These are phyloP conservation scores for Magnaporthales sp. DNA, from an alignment of 2,329 filamentous ascomycete species.

Conservation along the genomic window DNA sequence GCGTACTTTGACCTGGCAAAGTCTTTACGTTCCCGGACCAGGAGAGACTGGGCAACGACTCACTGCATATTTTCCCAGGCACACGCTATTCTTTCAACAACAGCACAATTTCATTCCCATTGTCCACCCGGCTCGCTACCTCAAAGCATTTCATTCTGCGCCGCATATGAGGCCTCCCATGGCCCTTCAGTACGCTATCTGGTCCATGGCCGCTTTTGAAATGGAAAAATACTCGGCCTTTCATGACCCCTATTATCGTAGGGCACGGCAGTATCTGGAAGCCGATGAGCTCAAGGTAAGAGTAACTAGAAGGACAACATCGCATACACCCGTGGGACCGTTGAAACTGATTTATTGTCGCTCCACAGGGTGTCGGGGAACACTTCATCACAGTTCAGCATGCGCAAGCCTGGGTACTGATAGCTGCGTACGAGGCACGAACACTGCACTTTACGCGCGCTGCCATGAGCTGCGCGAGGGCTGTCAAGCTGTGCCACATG, in stretches of 20 bases:
- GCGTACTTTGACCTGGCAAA: too few relatives aligned
- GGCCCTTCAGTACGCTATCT: constrained; percentile 78
- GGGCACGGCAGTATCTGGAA: constrained; percentile 75
- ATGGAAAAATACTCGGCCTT: constrained; percentile 64
- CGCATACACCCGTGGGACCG: background rate
- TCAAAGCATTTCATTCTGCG: constrained; percentile 62
- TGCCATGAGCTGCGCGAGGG: constrained; percentile 70
- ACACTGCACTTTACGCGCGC: constrained; percentile 78
- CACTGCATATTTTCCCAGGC: constrained; percentile 31
- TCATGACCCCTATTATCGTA: constrained; percentile 71
- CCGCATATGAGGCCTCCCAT: constrained; percentile 73
- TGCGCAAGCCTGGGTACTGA: constrained; percentile 71
- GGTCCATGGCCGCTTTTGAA: constrained; percentile 67
- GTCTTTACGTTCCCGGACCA: too few relatives aligned
- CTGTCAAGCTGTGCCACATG: constrained; percentile 66
- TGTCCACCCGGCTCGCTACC: constrained; percentile 68
- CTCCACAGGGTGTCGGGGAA: constrained; percentile 59
- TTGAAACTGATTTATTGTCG: background rate
- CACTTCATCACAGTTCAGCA: constrained; percentile 70
- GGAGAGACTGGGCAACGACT: background rate
- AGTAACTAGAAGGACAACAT: constrained; percentile 7
- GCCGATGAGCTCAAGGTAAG: constrained; percentile 72
- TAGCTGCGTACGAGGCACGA: constrained; percentile 74
- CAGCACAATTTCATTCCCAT: constrained; percentile 67
- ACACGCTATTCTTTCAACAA: constrained; percentile 66